phyloP scores from a whole-genome alignment of 257 asterid species.

The Solanum dulcamara region DNA sequence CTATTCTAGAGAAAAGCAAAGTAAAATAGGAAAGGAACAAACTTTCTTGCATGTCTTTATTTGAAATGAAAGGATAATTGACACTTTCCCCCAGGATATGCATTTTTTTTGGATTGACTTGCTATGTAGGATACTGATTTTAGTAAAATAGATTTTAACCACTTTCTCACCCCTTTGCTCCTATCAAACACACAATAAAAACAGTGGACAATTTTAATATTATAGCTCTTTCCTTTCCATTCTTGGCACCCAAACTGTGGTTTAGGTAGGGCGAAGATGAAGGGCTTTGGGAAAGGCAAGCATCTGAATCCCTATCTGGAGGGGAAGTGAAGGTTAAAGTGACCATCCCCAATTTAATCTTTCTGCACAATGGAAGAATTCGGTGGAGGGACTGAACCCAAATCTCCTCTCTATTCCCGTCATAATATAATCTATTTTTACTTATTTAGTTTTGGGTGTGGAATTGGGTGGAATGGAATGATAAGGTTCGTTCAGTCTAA shows the following conservation, averaged over 20 bases:
- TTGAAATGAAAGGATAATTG: neutral
- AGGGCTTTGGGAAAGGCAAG: neutral
- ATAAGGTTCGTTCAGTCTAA: neutral
- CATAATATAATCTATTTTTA: neutral
- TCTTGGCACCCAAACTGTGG: neutral
- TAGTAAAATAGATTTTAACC: neutral
- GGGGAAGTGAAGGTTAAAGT: neutral
- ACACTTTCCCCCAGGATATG: neutral
- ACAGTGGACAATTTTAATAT: neutral
- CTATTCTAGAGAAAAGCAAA: neutral
- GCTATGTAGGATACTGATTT: neutral
- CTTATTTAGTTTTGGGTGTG: neutral
- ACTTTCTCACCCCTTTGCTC: neutral
- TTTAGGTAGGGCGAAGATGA: neutral
- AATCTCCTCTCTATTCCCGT: neutral
- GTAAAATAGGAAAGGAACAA: neutral
- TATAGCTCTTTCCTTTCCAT: neutral
- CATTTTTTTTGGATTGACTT: neutral
- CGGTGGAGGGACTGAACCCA: neutral
- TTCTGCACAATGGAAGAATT: neutral
- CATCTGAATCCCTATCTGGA: neutral
- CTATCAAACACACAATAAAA: neutral
- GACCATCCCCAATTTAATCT: neutral
- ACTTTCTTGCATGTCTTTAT: neutral
- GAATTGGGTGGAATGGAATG: neutral